Percentiles rank a stretch among this genome's conserved stretches.
Evolutionary conservation across 2,329 filamentous ascomycete genomes (phyloP).

Genomic region (Ophiostoma fasciatum): DNA sequence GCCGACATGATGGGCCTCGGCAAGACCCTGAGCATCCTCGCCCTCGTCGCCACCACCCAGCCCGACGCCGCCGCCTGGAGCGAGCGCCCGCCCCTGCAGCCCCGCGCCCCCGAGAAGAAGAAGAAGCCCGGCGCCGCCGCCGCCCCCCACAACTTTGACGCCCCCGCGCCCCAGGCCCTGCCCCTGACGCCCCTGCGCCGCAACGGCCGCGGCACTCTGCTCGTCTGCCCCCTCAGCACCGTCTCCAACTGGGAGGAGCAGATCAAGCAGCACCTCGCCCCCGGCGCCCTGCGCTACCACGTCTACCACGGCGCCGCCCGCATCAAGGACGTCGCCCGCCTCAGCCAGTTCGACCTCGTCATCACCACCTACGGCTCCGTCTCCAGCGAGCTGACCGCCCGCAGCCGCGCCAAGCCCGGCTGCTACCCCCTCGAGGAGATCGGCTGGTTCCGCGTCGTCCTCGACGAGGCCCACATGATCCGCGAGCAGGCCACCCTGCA

Average conservation of each 20-base stretch:
- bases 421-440: constrained; percentile 56
- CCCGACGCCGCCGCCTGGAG: constrained; percentile 50
- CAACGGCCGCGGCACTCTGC: constrained; percentile 67
- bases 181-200: constrained; percentile 36
- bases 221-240: constrained; percentile 81
- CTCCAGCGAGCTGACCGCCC: constrained; percentile 58
- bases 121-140: constrained; percentile 20
- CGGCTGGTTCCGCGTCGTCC: constrained; percentile 84
- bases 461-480: constrained; percentile 92
- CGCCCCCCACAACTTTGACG: constrained; percentile 19
- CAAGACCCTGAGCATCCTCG: constrained; percentile 74
- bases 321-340: constrained; percentile 49
- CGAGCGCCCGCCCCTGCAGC: constrained; percentile 34
- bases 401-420: constrained; percentile 44
- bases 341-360: constrained; percentile 66
- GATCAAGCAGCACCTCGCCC: constrained; percentile 64
- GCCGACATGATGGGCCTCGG: constrained; percentile 85
- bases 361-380: constrained; percentile 89
- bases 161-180: constrained; percentile 27
- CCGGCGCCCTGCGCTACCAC: constrained; percentile 52
- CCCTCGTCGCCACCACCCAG: constrained; percentile 55
- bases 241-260: constrained; percentile 93
- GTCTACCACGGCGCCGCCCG: constrained; percentile 77
- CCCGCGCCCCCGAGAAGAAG: constrained; percentile 23
- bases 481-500: constrained; percentile 70